A percentile compares a stretch with the other conserved stretches of the same genome.
These are phyloP conservation scores for Aspergillus nanangensis DNA, from an alignment of 495 filamentous ascomycete species.

Conservation along the genomic window DNA sequence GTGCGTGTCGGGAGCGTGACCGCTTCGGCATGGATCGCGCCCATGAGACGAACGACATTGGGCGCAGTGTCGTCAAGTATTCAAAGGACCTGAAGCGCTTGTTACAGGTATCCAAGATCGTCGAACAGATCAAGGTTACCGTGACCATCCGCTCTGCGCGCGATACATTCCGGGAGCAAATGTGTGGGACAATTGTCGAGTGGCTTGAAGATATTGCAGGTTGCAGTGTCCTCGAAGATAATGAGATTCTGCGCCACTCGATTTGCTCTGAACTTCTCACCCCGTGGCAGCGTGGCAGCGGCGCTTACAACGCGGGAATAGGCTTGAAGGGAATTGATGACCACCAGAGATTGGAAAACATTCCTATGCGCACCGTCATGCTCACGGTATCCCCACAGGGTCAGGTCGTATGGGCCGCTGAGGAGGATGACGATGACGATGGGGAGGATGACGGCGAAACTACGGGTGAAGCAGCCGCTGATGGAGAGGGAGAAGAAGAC, in stretches of 20 bases:
- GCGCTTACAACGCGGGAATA: slow-evolving; percentile 76
- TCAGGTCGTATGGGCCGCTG: slow-evolving; percentile 34
- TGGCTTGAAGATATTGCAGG: slow-evolving; percentile 93
- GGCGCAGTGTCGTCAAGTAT: slow-evolving; percentile 78
- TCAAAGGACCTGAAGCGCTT: slow-evolving; percentile 65
- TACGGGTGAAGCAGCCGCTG: slow-evolving; percentile 42
- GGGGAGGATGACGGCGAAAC: slow-evolving; percentile 44
- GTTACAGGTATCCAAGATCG: slow-evolving; percentile 68
- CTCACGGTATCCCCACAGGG: slow-evolving; percentile 36
- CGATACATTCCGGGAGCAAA: slow-evolving; percentile 95
- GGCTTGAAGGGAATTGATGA: slow-evolving; percentile 88
- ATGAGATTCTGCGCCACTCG: slow-evolving; percentile 69
- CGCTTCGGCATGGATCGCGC: slow-evolving; percentile 70
- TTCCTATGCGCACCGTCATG: slow-evolving; percentile 31
- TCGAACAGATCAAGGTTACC: slow-evolving; percentile 94
- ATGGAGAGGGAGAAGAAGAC: slow-evolving; percentile 28
- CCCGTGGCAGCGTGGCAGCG: slow-evolving; percentile 81
- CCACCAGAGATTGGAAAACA: slow-evolving; percentile 55
- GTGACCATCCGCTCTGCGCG: slow-evolving; percentile 89
- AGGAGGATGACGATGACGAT: slow-evolving; percentile 46
- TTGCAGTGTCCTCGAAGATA: slow-evolving; percentile 77
- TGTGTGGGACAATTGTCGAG: slow-evolving; percentile 96
- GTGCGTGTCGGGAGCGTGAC: slow-evolving; percentile 73
- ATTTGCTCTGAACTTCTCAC: slow-evolving; percentile 89
- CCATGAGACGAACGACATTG: slow-evolving; percentile 81